These are phyloP conservation scores for Colletotrichum sp. DNA, from an alignment of 2,329 filamentous ascomycete genomes.

Conservation along the genomic window DNA sequence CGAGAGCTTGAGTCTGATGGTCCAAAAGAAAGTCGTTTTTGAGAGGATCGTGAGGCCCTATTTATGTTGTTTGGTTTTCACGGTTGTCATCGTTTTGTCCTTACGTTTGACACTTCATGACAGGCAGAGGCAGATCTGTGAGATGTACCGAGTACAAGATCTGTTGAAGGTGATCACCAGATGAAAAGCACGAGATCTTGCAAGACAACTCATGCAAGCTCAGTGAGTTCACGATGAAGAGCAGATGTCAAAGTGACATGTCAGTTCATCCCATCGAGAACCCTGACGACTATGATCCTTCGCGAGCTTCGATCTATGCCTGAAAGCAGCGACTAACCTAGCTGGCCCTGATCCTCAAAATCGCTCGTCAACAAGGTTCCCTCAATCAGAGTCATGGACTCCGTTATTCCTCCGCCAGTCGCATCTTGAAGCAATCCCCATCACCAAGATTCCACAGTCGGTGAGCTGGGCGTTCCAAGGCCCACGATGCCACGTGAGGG, in stretches of 20 bases:
- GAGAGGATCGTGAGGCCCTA: background rate
- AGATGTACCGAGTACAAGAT: background rate
- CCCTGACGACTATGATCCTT: background rate
- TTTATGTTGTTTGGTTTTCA: background rate
- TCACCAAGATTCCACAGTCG: background rate
- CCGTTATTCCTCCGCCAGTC: constrained; percentile 6
- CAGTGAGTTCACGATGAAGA: background rate
- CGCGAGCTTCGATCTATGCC: background rate
- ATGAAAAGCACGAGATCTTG: background rate
- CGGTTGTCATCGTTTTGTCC: background rate
- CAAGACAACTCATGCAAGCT: background rate
- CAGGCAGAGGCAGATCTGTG: accelerated
- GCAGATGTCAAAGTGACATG: background rate
- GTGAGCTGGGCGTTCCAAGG: background rate
- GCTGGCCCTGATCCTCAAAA: background rate
- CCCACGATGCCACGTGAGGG: constrained; percentile 3
- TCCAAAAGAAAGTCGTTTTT: background rate
- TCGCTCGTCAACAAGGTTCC: background rate
- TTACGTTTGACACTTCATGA: background rate
- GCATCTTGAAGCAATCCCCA: background rate
- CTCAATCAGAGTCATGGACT: background rate
- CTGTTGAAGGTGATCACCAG: background rate
- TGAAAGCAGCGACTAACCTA: background rate
- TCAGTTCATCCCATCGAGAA: background rate
- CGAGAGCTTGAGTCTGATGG: constrained; percentile 6